A percentile compares a stretch with the other conserved stretches of the same genome.
These are phyloP conservation scores for Boletellus ananas DNA, from an alignment of 768 basidiomycete species.

Conservation along the genomic window DNA sequence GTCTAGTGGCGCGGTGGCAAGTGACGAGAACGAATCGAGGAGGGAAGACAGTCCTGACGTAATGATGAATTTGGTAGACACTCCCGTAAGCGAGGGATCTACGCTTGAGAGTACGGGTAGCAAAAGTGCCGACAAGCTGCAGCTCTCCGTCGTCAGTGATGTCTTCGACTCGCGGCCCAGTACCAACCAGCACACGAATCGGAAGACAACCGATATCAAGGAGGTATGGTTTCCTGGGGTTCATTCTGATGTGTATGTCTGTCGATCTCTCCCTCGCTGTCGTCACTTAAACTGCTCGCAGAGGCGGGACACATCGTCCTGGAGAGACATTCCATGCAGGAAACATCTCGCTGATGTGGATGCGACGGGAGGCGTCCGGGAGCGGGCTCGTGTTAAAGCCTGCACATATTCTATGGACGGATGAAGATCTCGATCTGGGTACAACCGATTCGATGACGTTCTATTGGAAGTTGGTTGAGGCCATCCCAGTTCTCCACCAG, in stretches of 20 bases:
- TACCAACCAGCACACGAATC: background rate
- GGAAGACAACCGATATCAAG: constrained; percentile 29
- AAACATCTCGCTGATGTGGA: constrained; percentile 26
- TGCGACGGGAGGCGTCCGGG: constrained; percentile 26
- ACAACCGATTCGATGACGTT: constrained; percentile 15
- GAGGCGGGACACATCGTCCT: constrained; percentile 14
- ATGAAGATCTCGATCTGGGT: constrained; percentile 15
- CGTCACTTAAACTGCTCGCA: background rate
- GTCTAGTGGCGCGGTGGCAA: background rate
- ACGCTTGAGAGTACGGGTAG: background rate
- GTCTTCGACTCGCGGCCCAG: background rate
- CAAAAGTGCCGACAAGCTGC: background rate
- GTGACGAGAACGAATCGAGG: background rate
- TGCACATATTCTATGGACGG: constrained; percentile 15
- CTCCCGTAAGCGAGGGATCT: background rate
- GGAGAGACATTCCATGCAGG: constrained; percentile 14
- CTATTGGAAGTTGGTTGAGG: constrained; percentile 14
- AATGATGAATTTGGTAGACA: background rate
- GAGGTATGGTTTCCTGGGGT: constrained; percentile 63
- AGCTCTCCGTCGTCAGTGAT: background rate
- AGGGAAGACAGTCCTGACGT: background rate
- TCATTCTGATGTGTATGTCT: constrained; percentile 32
- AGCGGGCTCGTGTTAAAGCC: constrained; percentile 24
- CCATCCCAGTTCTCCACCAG: constrained; percentile 13
- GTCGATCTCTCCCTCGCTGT: background rate